Evolutionary conservation across 1,284 basidiomycete species (phyloP).

Genomic region (Coniophora puteana): DNA sequence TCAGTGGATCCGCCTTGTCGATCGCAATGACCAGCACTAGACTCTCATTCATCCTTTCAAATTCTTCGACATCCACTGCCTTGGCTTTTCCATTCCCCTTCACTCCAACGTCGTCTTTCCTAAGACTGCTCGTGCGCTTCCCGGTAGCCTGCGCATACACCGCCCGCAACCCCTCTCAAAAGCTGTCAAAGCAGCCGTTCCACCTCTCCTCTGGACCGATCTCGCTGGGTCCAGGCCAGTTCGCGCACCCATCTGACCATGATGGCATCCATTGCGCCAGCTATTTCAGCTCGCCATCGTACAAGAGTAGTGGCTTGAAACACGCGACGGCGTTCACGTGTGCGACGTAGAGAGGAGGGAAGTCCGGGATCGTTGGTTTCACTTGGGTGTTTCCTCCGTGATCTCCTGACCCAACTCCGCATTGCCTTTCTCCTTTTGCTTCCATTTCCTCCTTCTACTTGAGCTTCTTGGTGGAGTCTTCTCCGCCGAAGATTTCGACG

Average conservation of each 20-base stretch:
- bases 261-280: conserved; percentile 50
- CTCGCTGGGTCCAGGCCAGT: conserved; percentile 42
- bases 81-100: conserved; percentile 37
- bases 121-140: too few relatives aligned
- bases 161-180: conserved; percentile 54
- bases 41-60: too few relatives aligned
- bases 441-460: too few relatives aligned
- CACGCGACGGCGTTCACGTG: conserved; percentile 61
- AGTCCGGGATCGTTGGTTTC: conserved; percentile 14
- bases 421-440: too few relatives aligned
- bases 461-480: too few relatives aligned
- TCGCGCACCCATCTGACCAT: conserved; percentile 59
- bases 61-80: conserved; percentile 16
- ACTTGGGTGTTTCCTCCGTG: too few relatives aligned
- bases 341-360: conserved; percentile 35
- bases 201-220: conserved; percentile 36
- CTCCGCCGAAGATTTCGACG: too few relatives aligned
- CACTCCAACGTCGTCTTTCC: conserved; percentile 5
- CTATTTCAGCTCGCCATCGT: conserved; percentile 61
- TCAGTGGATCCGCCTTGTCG: conserved; percentile 68
- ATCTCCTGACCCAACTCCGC: conserved; percentile 1
- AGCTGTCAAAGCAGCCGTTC: conserved; percentile 66
- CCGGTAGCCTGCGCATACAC: conserved; percentile 21
- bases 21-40: conserved; percentile 57
- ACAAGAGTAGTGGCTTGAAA: conserved; percentile 63